Evolutionary conservation across 1,284 basidiomycete genomes (phyloP).

Genomic region (Fomitiporia mediterranea): DNA sequence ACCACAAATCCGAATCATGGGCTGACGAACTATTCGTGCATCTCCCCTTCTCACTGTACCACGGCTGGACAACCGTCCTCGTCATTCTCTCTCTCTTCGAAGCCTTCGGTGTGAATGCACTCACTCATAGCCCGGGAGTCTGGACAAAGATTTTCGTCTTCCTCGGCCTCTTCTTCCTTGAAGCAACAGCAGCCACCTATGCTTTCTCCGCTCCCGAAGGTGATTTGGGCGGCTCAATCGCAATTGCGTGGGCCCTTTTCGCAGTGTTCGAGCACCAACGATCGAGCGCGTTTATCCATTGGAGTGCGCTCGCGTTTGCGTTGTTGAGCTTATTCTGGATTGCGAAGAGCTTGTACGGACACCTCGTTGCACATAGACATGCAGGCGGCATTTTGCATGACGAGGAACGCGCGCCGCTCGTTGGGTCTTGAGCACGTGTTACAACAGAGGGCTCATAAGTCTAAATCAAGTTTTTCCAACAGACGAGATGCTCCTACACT

Average conservation of each 20-base stretch:
- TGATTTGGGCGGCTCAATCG: slow-evolving; percentile 84
- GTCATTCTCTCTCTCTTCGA: slow-evolving; percentile 87
- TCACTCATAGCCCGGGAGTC: slow-evolving; percentile 63
- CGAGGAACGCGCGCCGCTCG: slow-evolving; percentile 82
- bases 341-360: slow-evolving; percentile 61
- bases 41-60: slow-evolving; percentile 89
- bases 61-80: slow-evolving; percentile 92
- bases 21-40: slow-evolving; percentile 80
- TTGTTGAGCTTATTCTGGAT: slow-evolving; percentile 84
- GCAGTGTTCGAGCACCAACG: slow-evolving; percentile 77
- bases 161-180: slow-evolving; percentile 90
- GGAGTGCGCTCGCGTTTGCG: slow-evolving; percentile 83
- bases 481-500: too few species aligned
- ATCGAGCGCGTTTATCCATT: slow-evolving; percentile 75
- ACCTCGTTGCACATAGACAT: slow-evolving; percentile 39
- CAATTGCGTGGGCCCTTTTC: slow-evolving; percentile 79
- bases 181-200: slow-evolving; percentile 87
- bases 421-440: slow-evolving; percentile 28
- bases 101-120: slow-evolving; percentile 81
- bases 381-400: slow-evolving; percentile 60
- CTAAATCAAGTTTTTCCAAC: too few species aligned
- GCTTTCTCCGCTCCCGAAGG: slow-evolving; percentile 87
- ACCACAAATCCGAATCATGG: slow-evolving; percentile 59
- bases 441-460: too few species aligned
- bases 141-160: slow-evolving; percentile 95